Conservation (phyloP, 306 rosid genomes). For the Trifolium subterraneum region DNA sequence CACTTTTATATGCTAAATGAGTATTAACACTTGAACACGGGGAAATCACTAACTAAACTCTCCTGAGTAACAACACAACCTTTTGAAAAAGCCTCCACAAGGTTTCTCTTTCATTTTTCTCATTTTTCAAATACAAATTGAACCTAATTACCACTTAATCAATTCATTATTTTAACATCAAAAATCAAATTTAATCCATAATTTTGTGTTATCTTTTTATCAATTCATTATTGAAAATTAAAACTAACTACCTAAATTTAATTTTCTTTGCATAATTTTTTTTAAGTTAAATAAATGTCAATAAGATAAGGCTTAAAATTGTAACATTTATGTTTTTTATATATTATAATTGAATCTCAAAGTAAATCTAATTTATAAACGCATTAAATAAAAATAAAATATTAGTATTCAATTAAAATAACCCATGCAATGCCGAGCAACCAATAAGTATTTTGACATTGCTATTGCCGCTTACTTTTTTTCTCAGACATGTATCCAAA, state of each 20-base stretch:
- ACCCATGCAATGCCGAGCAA: not conserved
- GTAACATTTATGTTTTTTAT: not conserved
- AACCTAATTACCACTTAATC: not conserved
- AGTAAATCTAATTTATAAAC: not conserved
- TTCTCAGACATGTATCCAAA: not conserved
- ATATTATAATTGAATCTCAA: not conserved
- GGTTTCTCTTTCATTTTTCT: not conserved
- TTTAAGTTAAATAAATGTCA: not conserved
- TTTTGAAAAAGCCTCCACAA: not conserved
- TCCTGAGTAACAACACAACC: not conserved
- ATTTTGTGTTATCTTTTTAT: not conserved
- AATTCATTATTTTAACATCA: not conserved
- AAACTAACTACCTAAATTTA: not conserved
- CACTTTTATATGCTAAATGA: not conserved
- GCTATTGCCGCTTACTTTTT: slow-evolving; percentile 35
- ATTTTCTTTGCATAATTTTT: not conserved
- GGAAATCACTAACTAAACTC: slow-evolving; percentile 17
- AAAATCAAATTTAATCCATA: slow-evolving; percentile 7
- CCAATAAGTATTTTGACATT: slow-evolving; percentile 7
- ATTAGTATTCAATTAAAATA: slow-evolving; percentile 6
- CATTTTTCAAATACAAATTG: not conserved
- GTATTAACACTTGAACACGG: not conserved
- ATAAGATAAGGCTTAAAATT: not conserved
- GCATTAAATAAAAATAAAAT: not conserved
- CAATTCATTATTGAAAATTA: not conserved